These are phyloP conservation scores for Trichoderma pleuroti DNA, from an alignment of 2,329 filamentous ascomycete genomes.

Conservation along the genomic window DNA sequence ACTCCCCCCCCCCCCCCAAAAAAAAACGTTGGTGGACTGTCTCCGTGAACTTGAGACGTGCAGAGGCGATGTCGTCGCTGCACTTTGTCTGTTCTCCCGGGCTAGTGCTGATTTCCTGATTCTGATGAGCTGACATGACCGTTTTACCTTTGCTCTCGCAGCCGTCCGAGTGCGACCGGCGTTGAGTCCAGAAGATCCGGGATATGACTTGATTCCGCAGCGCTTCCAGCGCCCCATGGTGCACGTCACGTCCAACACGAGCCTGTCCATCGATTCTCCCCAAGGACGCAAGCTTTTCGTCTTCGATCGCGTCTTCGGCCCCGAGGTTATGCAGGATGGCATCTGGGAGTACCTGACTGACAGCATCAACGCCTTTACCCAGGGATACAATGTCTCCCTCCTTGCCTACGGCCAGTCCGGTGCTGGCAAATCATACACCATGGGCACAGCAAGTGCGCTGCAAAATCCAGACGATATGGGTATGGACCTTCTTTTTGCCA, in stretches of 20 bases:
- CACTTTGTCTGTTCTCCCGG: neutral
- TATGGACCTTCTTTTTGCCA: conserved; percentile 43
- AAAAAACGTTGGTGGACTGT: neutral
- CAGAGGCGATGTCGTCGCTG: neutral
- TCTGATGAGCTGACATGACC: conserved; percentile 6
- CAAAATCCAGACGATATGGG: conserved; percentile 70
- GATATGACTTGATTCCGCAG: conserved; percentile 91
- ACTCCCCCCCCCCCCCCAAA: neutral
- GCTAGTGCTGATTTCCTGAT: neutral
- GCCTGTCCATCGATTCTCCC: conserved; percentile 80
- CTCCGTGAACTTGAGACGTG: neutral
- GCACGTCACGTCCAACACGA: conserved; percentile 82
- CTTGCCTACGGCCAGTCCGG: conserved; percentile 97
- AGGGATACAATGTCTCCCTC: conserved; percentile 98
- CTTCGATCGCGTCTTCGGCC: conserved; percentile 89
- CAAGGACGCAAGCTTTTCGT: conserved; percentile 94
- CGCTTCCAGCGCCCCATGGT: conserved; percentile 92
- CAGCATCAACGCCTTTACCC: conserved; percentile 82
- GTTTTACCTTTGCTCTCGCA: conserved; percentile 36
- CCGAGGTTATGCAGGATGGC: conserved; percentile 79
- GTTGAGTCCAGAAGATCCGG: conserved; percentile 77
- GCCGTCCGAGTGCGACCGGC: conserved; percentile 91
- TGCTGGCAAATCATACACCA: conserved; percentile 96
- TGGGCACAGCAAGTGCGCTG: conserved; percentile 94
- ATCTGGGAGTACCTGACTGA: conserved; percentile 93